Base-by-base conservation (phyloP, 192 early-diverging fungal genomes). In the Obelidium mucronatum region DNA sequence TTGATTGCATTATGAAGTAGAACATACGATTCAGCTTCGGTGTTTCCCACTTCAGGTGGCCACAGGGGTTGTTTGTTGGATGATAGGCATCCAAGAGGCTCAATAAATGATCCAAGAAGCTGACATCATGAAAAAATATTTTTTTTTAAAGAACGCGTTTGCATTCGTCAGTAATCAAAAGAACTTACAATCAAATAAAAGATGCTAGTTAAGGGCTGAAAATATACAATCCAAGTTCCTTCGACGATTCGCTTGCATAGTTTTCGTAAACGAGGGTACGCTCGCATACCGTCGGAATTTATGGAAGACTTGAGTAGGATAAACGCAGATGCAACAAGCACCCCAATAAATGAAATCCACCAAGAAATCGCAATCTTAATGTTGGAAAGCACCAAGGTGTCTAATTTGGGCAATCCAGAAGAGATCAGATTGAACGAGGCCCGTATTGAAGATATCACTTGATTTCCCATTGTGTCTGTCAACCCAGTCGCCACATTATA, bases 351-450 rank as follows among this genome's bases (percentile, higher is more conserved):
- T 2, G 67, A 56, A 56, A 67, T 68, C 78, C 78, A 80, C 78
- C 78, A 80, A 6, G 78, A 59, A 31, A 80, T 60, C 34, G 65
- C 78, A 70, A 80, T 75, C 31, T 74, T 67, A 24, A 80, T 71
- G 33, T 67, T 75, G 11, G 67, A n/a, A 13, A 75, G 37, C 3
- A 74, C 63, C 15, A 55, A 53, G 0, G 58, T 66, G 36, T 67
- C 39, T 2, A 71, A 39, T 17, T 31, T 54, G 8, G 78, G 78
- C 17, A 79, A 26, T 8, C 78, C 78, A 2, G 60, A 39, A 28
- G 70, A 65, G n/a, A 79, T 63, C 30, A 70, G 28, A 28, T 19
- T 73, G 11, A 72, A 54, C 24, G 66, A n/a, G 39, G 11, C 13
- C n/a, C 61, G 69, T 4, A 79, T 61, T 3, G 36, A 55, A 31